A percentile compares a stretch with the other conserved stretches of the same genome.
Evolutionary conservation across 495 filamentous ascomycete genomes (phyloP).

Genomic region (Talaromyces nanjingensis): DNA sequence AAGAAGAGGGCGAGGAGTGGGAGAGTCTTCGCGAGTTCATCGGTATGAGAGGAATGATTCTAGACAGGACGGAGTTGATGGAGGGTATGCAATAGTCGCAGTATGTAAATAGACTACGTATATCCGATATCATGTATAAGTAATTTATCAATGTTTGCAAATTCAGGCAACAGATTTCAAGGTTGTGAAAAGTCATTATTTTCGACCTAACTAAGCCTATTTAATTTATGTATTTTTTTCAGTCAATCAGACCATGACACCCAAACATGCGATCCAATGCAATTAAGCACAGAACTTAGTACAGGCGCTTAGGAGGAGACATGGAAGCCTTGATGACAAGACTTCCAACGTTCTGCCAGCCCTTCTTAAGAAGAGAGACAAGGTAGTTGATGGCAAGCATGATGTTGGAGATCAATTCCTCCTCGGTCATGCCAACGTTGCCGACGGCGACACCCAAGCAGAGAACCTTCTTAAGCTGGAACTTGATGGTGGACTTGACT

Average conservation of each 20-base stretch:
- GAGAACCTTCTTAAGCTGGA: constrained; percentile 99
- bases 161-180: not conserved
- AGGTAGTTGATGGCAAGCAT: constrained; percentile 99
- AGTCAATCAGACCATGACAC: not conserved
- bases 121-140: not conserved
- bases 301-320: constrained; percentile 93
- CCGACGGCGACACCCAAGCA: constrained; percentile 99
- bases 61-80: constrained; percentile 84
- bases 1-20: constrained; percentile 90
- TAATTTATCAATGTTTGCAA: not conserved
- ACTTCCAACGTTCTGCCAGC: constrained; percentile 99
- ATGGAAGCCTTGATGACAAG: constrained; percentile 99
- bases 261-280: not conserved
- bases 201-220: not conserved
- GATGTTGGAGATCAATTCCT: constrained; percentile 93
- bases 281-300: constrained; percentile 53
- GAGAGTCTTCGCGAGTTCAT: constrained; percentile 74
- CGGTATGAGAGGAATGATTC: constrained; percentile 72
- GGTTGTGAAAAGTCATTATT: not conserved
- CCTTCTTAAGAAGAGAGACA: constrained; percentile 98
- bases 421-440: constrained; percentile 94
- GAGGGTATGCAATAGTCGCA: constrained; percentile 68
- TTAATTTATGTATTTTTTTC: not conserved
- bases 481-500: constrained; percentile 99
- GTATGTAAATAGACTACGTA: not conserved